Evolutionary conservation across 1,139 yeast species (phyloP).

Genomic region (Diutina sp.): DNA sequence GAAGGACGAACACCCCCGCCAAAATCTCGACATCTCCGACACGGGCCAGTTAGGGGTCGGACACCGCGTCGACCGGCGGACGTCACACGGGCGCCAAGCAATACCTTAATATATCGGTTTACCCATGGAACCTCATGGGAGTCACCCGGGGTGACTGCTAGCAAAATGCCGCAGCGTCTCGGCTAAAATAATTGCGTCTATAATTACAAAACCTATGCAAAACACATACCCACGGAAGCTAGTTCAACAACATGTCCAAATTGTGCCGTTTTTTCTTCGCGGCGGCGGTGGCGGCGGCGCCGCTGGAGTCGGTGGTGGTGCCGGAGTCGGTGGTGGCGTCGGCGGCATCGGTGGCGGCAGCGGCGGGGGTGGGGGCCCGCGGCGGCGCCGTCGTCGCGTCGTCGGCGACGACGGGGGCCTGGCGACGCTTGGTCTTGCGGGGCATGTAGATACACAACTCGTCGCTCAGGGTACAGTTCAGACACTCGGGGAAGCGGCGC

Average conservation of each 20-base stretch:
- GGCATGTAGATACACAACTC: slow-evolving; percentile 1
- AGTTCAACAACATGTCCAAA: slow-evolving; percentile 1
- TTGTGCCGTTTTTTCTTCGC: neutral
- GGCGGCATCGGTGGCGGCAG: neutral
- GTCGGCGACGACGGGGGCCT: neutral
- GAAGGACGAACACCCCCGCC: neutral
- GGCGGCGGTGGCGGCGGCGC: neutral
- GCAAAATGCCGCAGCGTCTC: neutral
- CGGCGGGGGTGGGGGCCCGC: neutral
- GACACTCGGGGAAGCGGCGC: neutral
- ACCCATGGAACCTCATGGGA: too few relatives aligned
- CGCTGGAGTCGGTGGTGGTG: too few relatives aligned
- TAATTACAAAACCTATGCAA: neutral
- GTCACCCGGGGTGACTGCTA: too few relatives aligned
- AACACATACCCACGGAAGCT: neutral
- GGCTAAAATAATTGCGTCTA: neutral
- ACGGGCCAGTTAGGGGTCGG: too few relatives aligned
- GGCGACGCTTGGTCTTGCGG: neutral
- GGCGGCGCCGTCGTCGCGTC: neutral
- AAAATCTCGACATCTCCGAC: too few relatives aligned
- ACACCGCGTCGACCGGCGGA: too few relatives aligned
- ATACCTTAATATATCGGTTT: too few relatives aligned
- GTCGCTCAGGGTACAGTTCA: neutral
- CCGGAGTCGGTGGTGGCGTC: neutral
- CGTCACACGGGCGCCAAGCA: too few relatives aligned